phyloP scores from a whole-genome alignment of 2,329 filamentous ascomycete genomes.

The Hortaea werneckii region DNA sequence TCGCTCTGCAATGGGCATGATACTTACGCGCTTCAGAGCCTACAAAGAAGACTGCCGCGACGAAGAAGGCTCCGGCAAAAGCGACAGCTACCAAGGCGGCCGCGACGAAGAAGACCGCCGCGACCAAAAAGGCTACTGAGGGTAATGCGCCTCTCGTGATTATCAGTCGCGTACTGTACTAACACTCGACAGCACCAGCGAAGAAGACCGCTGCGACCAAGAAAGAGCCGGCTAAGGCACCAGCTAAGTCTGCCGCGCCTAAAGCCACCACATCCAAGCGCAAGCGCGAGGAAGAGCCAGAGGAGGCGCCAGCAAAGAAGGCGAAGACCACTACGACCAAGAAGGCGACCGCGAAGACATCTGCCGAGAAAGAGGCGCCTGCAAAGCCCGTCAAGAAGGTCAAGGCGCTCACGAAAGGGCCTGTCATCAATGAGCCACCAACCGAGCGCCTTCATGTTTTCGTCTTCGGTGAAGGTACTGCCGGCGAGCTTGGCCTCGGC shows the following conservation, averaged over 20 bases:
- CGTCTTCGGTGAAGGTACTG: constrained; percentile 68
- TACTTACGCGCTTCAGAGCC: background rate
- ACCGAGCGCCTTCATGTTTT: constrained; percentile 59
- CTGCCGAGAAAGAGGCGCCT: constrained; percentile 9
- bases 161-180: background rate
- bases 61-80: background rate
- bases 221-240: constrained; percentile 2
- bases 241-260: background rate
- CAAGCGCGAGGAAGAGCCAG: constrained; percentile 8
- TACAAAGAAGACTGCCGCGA: background rate
- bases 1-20: too few species aligned
- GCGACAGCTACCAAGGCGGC: background rate
- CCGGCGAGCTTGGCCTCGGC: constrained; percentile 75
- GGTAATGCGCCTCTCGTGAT: background rate
- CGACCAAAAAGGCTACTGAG: background rate
- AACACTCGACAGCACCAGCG: background rate
- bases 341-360: constrained; percentile 1
- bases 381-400: constrained; percentile 17
- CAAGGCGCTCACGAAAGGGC: constrained; percentile 15
- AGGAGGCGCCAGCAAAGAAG: constrained; percentile 1
- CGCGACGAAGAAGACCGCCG: constrained; percentile 1
- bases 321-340: constrained; percentile 1
- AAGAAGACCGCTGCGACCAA: constrained; percentile 1
- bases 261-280: constrained; percentile 7
- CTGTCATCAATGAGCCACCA: constrained; percentile 54